Evolutionary conservation across 116 monocot genomes (phyloP).

Genomic region (Phalaenopsis hybrid): DNA sequence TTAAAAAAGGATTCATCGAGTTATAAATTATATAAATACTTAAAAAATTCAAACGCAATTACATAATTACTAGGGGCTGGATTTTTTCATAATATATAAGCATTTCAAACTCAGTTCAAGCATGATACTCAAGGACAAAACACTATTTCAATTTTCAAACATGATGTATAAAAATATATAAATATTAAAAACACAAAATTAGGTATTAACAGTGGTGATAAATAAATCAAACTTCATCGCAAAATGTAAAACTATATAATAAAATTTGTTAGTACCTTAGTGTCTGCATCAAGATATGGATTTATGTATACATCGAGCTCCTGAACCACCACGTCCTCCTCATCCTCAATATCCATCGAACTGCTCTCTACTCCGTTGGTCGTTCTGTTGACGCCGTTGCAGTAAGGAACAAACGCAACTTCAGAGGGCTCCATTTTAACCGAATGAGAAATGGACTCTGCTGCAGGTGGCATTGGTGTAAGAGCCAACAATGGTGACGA

Average conservation of each 20-base stretch:
- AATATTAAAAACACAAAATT: too few species aligned
- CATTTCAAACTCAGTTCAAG: too few species aligned
- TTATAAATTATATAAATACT: too few species aligned
- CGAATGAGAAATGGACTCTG: background rate
- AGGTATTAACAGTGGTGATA: too few species aligned
- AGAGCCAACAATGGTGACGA: background rate
- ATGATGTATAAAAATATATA: too few species aligned
- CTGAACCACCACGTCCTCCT: constrained; percentile 10
- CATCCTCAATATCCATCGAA: constrained; percentile 4
- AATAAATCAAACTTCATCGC: too few species aligned
- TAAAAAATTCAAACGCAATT: too few species aligned
- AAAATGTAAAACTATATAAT: background rate
- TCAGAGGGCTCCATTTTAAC: background rate
- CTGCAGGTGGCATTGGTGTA: background rate
- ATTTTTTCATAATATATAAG: too few species aligned
- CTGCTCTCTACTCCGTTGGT: background rate
- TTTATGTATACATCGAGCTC: constrained; percentile 7
- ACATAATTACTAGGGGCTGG: too few species aligned
- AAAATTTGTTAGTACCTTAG: background rate
- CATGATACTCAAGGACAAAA: too few species aligned
- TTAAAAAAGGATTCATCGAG: too few species aligned
- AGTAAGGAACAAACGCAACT: background rate
- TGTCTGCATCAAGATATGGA: background rate
- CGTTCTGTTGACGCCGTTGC: background rate
- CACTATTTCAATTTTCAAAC: too few species aligned